Evolutionary conservation across 2,329 filamentous ascomycete species (phyloP), one percentile per base, ranked within the genome.

Genomic region (Allantophomopsis lycopodina): DNA sequence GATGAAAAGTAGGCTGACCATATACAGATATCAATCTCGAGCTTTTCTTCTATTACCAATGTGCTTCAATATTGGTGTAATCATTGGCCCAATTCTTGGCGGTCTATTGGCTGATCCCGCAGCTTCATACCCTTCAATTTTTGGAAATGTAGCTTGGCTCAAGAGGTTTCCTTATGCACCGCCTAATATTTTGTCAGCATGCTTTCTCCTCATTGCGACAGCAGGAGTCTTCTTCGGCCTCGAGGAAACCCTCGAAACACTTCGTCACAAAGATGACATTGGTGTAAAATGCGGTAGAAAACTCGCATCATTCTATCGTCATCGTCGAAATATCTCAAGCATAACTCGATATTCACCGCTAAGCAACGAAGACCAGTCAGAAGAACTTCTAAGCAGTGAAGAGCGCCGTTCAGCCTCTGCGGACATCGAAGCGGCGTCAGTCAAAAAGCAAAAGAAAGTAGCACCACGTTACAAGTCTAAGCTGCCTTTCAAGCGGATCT

Each of bases 51-150:
- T 66, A 18, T 46, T 66, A 40, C 64, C 63, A 3, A 79, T 86
- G 69, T 81, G 76, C 18, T 83, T 82, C 50, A 87, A 86, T 46
- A 66, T 69, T 4, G 57, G 60, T 4, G 55, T 57, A 46, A 64
- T 65, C 15, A 50, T 60, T 10, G 65, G 63, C 4, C 57, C 63
- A 7, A 59, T 60, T 5, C 37, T 64, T 2, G 64, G 65, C 8
- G 66, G 66, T 1, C 45, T 64, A 12, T 55, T 65, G 0, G 63
- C 64, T 2, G 64, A 68, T 28, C 65, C 65, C 1, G 59, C 57
- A 2, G 51, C 46, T 2, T 59, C 55, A 11, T 49, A 64, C 32
- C 59, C 64, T 1, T 38, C 54, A 45, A 31, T 48, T 54, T 35
- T 68, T 61, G 46, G 65, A 53, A 13, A 55, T 1, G 57, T 64